Evolutionary conservation across 2,329 filamentous ascomycete genomes (phyloP).

Genomic region (Botrytis galanthina): DNA sequence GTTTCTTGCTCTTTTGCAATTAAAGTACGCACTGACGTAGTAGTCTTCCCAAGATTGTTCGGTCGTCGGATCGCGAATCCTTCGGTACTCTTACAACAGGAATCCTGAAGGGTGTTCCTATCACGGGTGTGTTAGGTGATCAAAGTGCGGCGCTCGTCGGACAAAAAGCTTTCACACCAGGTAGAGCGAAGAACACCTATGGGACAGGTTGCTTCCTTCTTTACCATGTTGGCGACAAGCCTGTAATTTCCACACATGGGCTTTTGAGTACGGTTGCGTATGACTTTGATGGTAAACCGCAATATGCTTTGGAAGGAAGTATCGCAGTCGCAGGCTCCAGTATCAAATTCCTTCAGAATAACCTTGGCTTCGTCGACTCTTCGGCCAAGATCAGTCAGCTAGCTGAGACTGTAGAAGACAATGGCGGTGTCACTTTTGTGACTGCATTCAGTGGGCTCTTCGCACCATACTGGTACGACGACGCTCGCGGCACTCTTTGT

Average conservation of each 20-base stretch:
- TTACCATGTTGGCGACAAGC: constrained; percentile 77
- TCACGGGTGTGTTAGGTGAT: constrained; percentile 77
- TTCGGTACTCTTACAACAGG: constrained; percentile 65
- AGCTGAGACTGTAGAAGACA: constrained; percentile 62
- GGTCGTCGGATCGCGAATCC: constrained; percentile 65
- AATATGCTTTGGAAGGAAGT: constrained; percentile 75
- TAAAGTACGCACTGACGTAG: not conserved
- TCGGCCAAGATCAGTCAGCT: constrained; percentile 63
- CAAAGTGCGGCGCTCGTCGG: constrained; percentile 80
- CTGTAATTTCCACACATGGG: constrained; percentile 75
- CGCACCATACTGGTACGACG: constrained; percentile 74
- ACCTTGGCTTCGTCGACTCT: constrained; percentile 60
- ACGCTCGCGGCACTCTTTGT: constrained; percentile 69
- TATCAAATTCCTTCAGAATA: constrained; percentile 69
- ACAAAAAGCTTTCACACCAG: constrained; percentile 73
- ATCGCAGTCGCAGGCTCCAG: constrained; percentile 75
- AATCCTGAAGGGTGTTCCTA: constrained; percentile 62
- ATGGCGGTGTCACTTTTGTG: constrained; percentile 67
- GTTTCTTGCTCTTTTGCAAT: not conserved
- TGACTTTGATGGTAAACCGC: constrained; percentile 67
- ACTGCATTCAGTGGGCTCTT: constrained; percentile 73
- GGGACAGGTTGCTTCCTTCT: constrained; percentile 82
- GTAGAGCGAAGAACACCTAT: constrained; percentile 81
- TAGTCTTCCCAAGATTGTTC: constrained; percentile 73
- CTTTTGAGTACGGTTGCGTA: constrained; percentile 76